phyloP scores from a whole-genome alignment of 202 grass and related monocot genomes.

The Cymbopogon flexuosus region DNA sequence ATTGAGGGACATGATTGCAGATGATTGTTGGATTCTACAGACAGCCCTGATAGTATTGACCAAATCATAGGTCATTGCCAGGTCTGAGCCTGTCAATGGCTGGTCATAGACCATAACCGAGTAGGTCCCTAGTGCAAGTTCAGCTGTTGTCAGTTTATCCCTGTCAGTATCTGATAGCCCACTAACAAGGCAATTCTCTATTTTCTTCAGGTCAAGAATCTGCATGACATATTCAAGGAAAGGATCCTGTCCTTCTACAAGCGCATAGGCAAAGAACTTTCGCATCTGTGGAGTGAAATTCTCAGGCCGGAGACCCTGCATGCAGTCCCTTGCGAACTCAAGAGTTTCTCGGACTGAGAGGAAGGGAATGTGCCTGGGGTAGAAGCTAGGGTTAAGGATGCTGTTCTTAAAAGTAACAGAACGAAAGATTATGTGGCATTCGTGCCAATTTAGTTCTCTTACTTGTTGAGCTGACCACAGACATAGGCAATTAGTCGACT shows the following conservation, averaged over 20 bases:
- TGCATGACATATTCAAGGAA: constrained; percentile 35
- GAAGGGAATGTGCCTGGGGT: constrained; percentile 30
- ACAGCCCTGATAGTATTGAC: constrained; percentile 7
- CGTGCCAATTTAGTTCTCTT: neutral
- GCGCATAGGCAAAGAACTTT: constrained; percentile 31
- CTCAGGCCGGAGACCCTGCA: constrained; percentile 26
- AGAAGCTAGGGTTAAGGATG: neutral
- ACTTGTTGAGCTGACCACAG: constrained; percentile 23
- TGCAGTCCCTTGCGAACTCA: constrained; percentile 35
- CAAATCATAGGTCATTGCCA: constrained; percentile 26
- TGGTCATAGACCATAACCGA: constrained; percentile 35
- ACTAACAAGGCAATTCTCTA: constrained; percentile 25
- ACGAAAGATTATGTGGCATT: neutral
- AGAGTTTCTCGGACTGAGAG: constrained; percentile 31
- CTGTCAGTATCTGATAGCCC: constrained; percentile 10
- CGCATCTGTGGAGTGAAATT: constrained; percentile 34
- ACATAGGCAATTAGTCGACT: constrained; percentile 31
- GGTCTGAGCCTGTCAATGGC: constrained; percentile 21
- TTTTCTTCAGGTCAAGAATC: constrained; percentile 37
- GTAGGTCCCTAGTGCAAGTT: constrained; percentile 27
- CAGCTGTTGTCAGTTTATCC: constrained; percentile 28
- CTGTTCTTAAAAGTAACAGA: neutral
- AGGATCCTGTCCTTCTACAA: constrained; percentile 36
- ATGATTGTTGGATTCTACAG: constrained; percentile 32
- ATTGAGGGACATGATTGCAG: constrained; percentile 27